Percentiles rank a stretch among this genome's conserved stretches.
These are phyloP conservation scores for Fusarium caatingaense DNA, from an alignment of 2,329 filamentous ascomycete genomes.

Conservation along the genomic window DNA sequence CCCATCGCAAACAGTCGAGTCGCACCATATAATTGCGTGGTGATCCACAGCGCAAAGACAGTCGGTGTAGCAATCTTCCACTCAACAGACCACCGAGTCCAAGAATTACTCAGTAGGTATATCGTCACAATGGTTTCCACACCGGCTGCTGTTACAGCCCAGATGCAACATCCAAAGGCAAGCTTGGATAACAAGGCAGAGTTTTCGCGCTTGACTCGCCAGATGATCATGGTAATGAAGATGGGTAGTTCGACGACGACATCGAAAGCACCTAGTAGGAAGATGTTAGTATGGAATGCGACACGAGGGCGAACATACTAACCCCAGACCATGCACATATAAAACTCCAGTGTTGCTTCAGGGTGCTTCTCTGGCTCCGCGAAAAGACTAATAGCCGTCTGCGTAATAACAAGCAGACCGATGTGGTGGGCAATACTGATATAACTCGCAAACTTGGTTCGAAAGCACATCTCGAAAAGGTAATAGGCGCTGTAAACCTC, in stretches of 20 bases:
- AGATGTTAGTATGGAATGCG: not conserved
- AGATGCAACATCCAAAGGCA: constrained; percentile 11
- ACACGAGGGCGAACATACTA: not conserved
- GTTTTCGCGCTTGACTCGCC: constrained; percentile 9
- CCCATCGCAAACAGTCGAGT: constrained; percentile 16
- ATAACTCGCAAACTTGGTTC: constrained; percentile 21
- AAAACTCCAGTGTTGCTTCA: constrained; percentile 17
- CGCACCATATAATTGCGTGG: constrained; percentile 13
- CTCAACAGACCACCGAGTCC: not conserved
- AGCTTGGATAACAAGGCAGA: not conserved
- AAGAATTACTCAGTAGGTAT: constrained; percentile 14
- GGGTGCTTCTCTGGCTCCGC: constrained; percentile 1
- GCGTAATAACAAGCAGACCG: not conserved
- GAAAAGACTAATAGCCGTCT: constrained; percentile 16
- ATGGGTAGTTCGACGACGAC: constrained; percentile 20
- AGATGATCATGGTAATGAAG: constrained; percentile 12
- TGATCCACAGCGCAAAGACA: constrained; percentile 16
- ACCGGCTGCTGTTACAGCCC: not conserved
- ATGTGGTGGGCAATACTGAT: constrained; percentile 15
- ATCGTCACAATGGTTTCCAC: constrained; percentile 2
- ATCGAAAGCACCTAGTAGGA: not conserved
- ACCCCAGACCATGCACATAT: constrained; percentile 32
- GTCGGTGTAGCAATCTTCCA: constrained; percentile 6
- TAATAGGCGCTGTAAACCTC: constrained; percentile 21
- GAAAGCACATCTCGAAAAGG: constrained; percentile 20